A percentile compares a stretch with the other conserved stretches of the same genome.
phyloP scores from a whole-genome alignment of 106 monocot genomes.

The Vanilla planifolia region DNA sequence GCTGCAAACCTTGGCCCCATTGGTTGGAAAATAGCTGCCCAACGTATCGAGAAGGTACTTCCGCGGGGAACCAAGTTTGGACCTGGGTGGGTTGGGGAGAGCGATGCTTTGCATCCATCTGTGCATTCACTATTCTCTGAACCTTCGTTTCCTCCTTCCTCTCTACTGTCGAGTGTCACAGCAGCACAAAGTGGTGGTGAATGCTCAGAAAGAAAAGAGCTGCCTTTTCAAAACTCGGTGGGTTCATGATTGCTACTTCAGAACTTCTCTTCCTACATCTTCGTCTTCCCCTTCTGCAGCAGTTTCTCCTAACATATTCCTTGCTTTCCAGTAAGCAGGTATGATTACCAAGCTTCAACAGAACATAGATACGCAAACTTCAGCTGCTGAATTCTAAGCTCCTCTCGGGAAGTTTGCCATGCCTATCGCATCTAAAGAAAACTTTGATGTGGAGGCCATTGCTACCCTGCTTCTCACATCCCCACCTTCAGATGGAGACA shows the following conservation, averaged over 20 bases:
- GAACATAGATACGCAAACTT: no score
- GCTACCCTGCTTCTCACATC: neutral
- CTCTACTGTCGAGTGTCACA: constrained; percentile 4
- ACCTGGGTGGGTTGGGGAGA: constrained; percentile 75
- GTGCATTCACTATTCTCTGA: constrained; percentile 12
- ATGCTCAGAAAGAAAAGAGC: neutral
- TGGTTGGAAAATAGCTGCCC: constrained; percentile 68
- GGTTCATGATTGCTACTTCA: neutral
- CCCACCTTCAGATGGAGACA: neutral
- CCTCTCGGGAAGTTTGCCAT: neutral
- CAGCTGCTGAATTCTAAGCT: neutral
- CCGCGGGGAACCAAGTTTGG: constrained; percentile 80
- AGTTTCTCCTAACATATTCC: neutral
- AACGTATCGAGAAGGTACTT: constrained; percentile 52
- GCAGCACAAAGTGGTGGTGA: neutral
- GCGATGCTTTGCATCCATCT: constrained; percentile 32
- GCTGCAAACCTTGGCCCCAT: constrained; percentile 67
- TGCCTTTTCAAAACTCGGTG: neutral
- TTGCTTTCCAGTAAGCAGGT: no score
- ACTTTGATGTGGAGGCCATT: neutral
- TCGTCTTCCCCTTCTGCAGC: constrained; percentile 8
- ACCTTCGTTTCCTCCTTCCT: neutral
- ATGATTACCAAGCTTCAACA: no score
- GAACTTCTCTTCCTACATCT: constrained; percentile 6
- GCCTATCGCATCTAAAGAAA: neutral